phyloP scores from a whole-genome alignment of 202 grass and related monocot species.

The Hordeum pubiflorum region DNA sequence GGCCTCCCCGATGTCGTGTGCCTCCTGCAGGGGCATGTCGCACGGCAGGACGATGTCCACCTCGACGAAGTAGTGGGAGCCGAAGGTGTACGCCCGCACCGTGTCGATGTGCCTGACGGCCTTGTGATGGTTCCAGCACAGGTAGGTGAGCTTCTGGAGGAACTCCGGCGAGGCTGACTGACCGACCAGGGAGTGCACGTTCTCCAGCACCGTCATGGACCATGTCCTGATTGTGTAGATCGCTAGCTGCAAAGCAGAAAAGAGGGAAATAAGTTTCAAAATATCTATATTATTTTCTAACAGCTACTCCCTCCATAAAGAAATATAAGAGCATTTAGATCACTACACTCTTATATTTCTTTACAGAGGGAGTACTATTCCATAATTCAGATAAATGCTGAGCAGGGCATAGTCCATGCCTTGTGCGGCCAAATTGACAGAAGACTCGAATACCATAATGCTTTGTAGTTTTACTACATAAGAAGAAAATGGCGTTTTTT shows the following conservation, averaged over 20 bases:
- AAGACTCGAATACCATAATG: background rate
- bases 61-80: constrained; percentile 73
- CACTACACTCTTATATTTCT: too few species aligned
- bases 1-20: constrained; percentile 68
- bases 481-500: background rate
- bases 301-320: too few species aligned
- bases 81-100: constrained; percentile 70
- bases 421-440: background rate
- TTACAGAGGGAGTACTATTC: background rate
- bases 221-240: constrained; percentile 74
- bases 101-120: constrained; percentile 66
- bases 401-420: background rate
- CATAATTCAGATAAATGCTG: background rate
- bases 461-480: background rate
- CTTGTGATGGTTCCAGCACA: constrained; percentile 76
- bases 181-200: constrained; percentile 64
- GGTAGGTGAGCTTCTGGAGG: constrained; percentile 71
- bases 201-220: constrained; percentile 77
- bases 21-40: constrained; percentile 57
- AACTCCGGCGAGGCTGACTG: constrained; percentile 63
- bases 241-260: constrained; percentile 37
- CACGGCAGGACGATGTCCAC: constrained; percentile 71
- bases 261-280: background rate
- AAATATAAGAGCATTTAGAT: too few species aligned
- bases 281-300: background rate